A percentile compares a stretch with the other conserved stretches of the same genome.
These are phyloP conservation scores for Alternaria hordeiaustralica DNA, from an alignment of 2,329 filamentous ascomycete genomes.

Conservation along the genomic window DNA sequence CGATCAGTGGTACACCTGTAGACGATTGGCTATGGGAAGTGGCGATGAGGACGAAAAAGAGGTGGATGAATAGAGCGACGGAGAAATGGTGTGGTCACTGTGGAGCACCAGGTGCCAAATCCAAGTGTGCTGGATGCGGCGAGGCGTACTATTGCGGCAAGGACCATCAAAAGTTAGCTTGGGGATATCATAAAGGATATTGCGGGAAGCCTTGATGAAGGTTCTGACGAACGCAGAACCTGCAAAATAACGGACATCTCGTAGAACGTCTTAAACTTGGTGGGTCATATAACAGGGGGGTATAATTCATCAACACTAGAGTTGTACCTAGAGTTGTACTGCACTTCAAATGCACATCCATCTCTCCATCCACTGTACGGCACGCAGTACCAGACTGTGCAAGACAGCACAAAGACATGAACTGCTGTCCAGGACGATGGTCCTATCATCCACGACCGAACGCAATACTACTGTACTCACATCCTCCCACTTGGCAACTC, in stretches of 20 bases:
- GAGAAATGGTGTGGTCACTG: constrained; percentile 7
- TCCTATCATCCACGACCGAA: not conserved
- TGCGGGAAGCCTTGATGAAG: not conserved
- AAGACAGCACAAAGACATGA: not conserved
- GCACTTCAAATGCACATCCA: not conserved
- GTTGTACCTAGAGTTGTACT: not conserved
- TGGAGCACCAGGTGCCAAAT: not conserved
- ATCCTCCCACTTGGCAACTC: constrained; percentile 16
- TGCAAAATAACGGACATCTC: not conserved
- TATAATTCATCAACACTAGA: not conserved
- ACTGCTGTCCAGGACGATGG: not conserved
- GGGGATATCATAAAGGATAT: constrained; percentile 1
- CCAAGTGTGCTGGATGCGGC: constrained; percentile 1
- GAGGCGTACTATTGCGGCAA: constrained; percentile 2
- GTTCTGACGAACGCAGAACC: not conserved
- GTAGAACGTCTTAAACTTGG: not conserved
- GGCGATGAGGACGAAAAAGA: not conserved
- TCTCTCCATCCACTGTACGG: not conserved
- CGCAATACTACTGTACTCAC: not conserved
- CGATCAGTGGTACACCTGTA: not conserved
- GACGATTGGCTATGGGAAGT: constrained; percentile 3
- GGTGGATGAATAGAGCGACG: not conserved
- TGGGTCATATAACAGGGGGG: not conserved
- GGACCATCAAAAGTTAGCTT: not conserved
- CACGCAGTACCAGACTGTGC: not conserved